Base-by-base conservation (phyloP, 345 rosid genomes). In the Eucalyptus cloeziana region DNA sequence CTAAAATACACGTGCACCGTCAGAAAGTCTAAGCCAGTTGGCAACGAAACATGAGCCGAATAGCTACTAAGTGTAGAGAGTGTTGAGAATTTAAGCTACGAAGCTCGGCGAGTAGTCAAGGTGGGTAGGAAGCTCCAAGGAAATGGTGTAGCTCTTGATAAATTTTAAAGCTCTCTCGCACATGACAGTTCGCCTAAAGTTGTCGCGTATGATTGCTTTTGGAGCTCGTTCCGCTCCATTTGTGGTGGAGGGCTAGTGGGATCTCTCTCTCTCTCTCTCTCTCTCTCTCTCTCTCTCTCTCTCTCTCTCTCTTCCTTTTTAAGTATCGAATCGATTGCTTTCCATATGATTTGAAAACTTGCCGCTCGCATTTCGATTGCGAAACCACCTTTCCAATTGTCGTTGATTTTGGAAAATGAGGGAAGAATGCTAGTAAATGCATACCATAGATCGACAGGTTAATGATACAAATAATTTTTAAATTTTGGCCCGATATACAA, bases 1-100 rank as follows among this genome's bases (percentile, higher is more conserved):
- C 0, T 8, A 4, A 16, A 16, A 31, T n/a, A 69, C 37, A 31
- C 0, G 21, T 69, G 43, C 8, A 71, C 6, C 4, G 6, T 33
- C 1, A 0, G 25, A 71, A 33, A 37, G 81, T 37, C 6, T 37
- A 21, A 71, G 81, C 81, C 7, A 71, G 7, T 37, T 71, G 81
- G 81, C 81, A 33, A 71, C 11, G 8, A 71, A 71, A 33, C 25
- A 71, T 10, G 25, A 2, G 25, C 19, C 2, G 45, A 37, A 21
- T 9, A 33, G 24, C 4, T 64, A 64, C 76, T 64, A 19, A 4
- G 58, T 15, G 37, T 64, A 4, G 76, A 58, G 76, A 64, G 76
- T 64, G 76, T 64, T 2, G 19, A 64, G 76, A 4, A 15, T 64
- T 64, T 14, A n/a, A 64, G 33, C 21, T 7, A 14, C 21, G 19